Base-by-base conservation (phyloP, 345 rosid species). In the Eucalyptus regnans region DNA sequence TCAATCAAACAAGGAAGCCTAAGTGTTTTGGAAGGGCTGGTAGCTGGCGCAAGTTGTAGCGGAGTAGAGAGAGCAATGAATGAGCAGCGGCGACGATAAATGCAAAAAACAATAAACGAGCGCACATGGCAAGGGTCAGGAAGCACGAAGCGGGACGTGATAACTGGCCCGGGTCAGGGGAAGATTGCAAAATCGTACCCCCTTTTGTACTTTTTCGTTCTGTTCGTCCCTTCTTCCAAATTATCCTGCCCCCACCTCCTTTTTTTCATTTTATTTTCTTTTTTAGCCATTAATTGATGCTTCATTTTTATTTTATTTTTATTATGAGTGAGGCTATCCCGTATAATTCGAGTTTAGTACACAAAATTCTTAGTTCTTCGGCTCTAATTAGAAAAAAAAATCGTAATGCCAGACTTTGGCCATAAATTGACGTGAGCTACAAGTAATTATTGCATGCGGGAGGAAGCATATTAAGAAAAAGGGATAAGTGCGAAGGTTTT, bases 401-500 rank as follows among this genome's bases (percentile, higher is more conserved):
- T 9, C 0, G 1, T 18, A 7, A 18, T 20, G 8, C 1, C 1
- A 1, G 14, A 0, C 46, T 37, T 3, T 10, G 9, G 25, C 9
- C 11, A 5, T 8, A 9, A 71, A 3, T 71, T 71, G 23, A 37
- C 1, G 2, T 2, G 27, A 9, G 27, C 1, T 3, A 5, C 1
- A 0, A 71, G 13, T 71, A 33, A 2, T 9, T 37, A 68, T 68
- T 0, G 12, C 44, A 5, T 4, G 4, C 7, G 0, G 3, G 9
- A 33, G 8, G 80, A 33, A 31, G 43, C 44, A 7, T n/a, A 15
- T 14, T n/a, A 12, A 60, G 7, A 12, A 27, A 1, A 60, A 27
- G 2, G 31, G 4, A 60, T 60, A 11, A 27, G 6, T 60, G 0
- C 3, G 0, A 3, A 12, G 0, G 0, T 27, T 29, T 3, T 11